Percentiles rank a stretch among this genome's conserved stretches.
phyloP scores from a whole-genome alignment of 2,329 filamentous ascomycete species.

The Coniochaeta prunicola region DNA sequence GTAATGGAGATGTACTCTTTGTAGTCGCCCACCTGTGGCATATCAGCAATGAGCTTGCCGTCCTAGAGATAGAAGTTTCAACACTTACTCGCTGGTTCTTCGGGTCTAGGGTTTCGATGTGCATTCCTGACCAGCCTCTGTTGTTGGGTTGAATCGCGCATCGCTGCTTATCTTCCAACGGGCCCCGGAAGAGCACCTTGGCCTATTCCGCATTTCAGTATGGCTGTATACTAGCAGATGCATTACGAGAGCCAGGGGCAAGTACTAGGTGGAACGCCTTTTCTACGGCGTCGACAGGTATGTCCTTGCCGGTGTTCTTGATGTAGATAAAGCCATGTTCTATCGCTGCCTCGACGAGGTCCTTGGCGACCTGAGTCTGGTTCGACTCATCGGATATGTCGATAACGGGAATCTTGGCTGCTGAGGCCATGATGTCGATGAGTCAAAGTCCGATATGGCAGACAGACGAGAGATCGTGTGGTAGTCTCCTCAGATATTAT shows the following conservation, averaged over 20 bases:
- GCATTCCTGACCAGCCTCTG: constrained; percentile 82
- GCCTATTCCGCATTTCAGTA: constrained; percentile 41
- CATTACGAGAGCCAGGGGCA: not conserved
- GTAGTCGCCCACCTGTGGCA: constrained; percentile 65
- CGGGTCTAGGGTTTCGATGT: constrained; percentile 81
- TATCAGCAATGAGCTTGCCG: not conserved
- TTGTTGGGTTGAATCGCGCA: constrained; percentile 77
- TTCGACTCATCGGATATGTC: constrained; percentile 61
- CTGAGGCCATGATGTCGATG: not conserved
- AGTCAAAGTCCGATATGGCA: too few relatives aligned
- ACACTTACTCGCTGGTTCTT: constrained; percentile 63
- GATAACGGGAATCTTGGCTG: constrained; percentile 66
- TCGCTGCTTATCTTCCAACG: constrained; percentile 62
- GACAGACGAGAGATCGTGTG: too few relatives aligned
- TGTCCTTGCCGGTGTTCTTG: constrained; percentile 63
- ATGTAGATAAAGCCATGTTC: constrained; percentile 89
- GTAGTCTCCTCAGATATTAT: too few relatives aligned
- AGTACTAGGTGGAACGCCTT: constrained; percentile 66
- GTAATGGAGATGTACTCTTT: constrained; percentile 59
- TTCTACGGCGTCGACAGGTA: constrained; percentile 59
- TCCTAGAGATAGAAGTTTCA: not conserved
- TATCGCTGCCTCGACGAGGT: constrained; percentile 72
- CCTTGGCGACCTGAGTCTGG: constrained; percentile 49
- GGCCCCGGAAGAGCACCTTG: constrained; percentile 63
- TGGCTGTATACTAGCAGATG: not conserved